Evolutionary conservation across 352 stramenopile species (phyloP).

Genomic region (Phytophthora crassamura): DNA sequence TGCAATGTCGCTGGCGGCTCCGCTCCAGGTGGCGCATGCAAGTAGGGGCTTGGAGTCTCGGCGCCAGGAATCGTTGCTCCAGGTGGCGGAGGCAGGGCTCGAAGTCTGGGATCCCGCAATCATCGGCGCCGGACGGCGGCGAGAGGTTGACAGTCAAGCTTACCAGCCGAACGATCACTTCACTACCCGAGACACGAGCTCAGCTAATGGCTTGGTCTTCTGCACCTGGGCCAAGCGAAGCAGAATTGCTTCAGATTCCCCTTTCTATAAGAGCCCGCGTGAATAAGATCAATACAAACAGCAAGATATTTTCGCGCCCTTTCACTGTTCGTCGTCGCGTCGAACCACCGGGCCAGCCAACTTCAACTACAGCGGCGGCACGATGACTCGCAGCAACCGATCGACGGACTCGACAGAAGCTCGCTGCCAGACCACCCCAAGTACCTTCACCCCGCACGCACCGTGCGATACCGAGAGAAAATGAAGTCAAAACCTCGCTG

Average conservation of each 20-base stretch:
- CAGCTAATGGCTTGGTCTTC: not conserved
- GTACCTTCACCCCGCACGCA: constrained; percentile 3
- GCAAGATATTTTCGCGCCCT: not conserved
- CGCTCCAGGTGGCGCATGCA: too few species aligned
- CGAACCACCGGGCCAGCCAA: constrained; percentile 15
- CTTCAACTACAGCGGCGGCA: constrained; percentile 16
- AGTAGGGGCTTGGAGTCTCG: too few species aligned
- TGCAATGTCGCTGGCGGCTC: too few species aligned
- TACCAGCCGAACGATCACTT: not conserved
- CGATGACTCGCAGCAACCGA: not conserved
- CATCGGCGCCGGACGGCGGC: not conserved
- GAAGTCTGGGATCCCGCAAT: not conserved
- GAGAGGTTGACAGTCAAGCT: constrained; percentile 4
- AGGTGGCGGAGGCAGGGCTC: constrained; percentile 1
- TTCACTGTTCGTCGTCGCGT: constrained; percentile 25
- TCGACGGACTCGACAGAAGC: constrained; percentile 35
- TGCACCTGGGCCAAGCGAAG: not conserved
- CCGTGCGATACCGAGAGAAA: too few species aligned
- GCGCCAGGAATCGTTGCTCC: not conserved
- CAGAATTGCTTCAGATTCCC: not conserved
- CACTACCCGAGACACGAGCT: too few species aligned
- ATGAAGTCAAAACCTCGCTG: constrained; percentile 12
- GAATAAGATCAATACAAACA: constrained; percentile 1
- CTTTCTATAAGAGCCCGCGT: not conserved
- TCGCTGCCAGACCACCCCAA: constrained; percentile 11